phyloP scores from a whole-genome alignment of 768 basidiomycete genomes.

The Leccinum disarticulatum region DNA sequence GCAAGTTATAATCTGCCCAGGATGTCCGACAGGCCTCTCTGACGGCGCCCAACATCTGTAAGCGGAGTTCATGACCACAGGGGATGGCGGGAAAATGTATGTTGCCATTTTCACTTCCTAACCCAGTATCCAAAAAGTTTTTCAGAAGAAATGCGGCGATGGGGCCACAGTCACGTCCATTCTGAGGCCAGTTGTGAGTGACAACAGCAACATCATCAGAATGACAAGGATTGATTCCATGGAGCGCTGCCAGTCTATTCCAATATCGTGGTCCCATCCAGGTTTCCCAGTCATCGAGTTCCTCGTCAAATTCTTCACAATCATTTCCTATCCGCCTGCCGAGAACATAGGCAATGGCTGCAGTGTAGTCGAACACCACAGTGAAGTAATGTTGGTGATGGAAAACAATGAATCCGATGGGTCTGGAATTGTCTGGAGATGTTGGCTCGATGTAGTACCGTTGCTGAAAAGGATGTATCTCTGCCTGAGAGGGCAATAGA shows the following conservation, averaged over 20 bases:
- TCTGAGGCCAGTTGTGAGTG: not conserved
- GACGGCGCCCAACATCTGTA: not conserved
- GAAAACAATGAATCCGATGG: not conserved
- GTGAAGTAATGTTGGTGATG: not conserved
- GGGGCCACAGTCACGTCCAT: not conserved
- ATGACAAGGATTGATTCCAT: not conserved
- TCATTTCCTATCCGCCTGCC: not conserved
- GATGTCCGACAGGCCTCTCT: not conserved
- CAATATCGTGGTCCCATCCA: not conserved
- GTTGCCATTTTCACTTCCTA: not conserved
- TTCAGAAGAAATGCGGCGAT: not conserved
- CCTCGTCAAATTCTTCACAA: not conserved
- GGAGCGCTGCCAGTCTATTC: not conserved
- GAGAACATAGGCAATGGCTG: not conserved
- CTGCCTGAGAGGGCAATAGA: not conserved
- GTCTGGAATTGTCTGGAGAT: not conserved
- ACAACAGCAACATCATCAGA: not conserved
- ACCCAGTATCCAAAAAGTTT: not conserved
- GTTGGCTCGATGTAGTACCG: not conserved
- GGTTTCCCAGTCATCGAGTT: not conserved
- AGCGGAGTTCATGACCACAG: not conserved
- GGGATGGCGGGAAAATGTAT: not conserved
- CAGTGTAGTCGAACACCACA: not conserved
- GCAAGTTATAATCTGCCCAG: not conserved
- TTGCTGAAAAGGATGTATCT: not conserved